Conservation (phyloP, 371 early-diverging fungal genomes). For the Blakeslea trispora region DNA sequence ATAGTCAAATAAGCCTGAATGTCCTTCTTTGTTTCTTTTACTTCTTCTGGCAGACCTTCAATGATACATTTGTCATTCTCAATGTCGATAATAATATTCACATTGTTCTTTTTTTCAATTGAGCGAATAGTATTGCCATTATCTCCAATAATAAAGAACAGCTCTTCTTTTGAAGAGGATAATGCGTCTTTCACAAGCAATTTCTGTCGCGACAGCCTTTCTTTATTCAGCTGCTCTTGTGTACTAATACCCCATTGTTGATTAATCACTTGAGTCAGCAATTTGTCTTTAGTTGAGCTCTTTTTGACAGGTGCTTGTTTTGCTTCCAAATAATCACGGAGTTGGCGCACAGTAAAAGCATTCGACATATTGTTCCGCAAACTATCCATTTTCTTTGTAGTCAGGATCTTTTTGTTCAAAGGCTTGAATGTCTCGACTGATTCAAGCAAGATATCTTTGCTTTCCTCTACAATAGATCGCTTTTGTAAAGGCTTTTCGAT, state of each 20-base stretch:
- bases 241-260: constrained; percentile 32
- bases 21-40: constrained; percentile 24
- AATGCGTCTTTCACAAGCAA: constrained; percentile 13
- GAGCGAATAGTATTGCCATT: constrained; percentile 31
- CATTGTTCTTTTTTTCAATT: constrained; percentile 33
- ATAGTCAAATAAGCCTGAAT: constrained; percentile 22
- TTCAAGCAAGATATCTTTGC: neutral
- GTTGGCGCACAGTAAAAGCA: neutral
- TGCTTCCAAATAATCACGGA: constrained; percentile 3
- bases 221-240: constrained; percentile 16
- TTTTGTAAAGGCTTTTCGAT: constrained; percentile 7
- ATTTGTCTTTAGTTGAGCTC: neutral
- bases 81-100: constrained; percentile 31
- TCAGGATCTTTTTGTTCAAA: neutral
- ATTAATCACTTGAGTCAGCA: constrained; percentile 13
- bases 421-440: neutral
- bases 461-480: neutral
- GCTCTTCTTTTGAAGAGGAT: constrained; percentile 25
- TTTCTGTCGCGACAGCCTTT: constrained; percentile 6
- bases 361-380: neutral
- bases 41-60: constrained; percentile 22
- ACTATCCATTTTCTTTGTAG: neutral
- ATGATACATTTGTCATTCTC: constrained; percentile 21
- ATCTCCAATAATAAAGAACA: constrained; percentile 42
- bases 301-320: constrained; percentile 5